Conservation (phyloP, 495 filamentous ascomycete species). For the Daldinia decipiens region DNA sequence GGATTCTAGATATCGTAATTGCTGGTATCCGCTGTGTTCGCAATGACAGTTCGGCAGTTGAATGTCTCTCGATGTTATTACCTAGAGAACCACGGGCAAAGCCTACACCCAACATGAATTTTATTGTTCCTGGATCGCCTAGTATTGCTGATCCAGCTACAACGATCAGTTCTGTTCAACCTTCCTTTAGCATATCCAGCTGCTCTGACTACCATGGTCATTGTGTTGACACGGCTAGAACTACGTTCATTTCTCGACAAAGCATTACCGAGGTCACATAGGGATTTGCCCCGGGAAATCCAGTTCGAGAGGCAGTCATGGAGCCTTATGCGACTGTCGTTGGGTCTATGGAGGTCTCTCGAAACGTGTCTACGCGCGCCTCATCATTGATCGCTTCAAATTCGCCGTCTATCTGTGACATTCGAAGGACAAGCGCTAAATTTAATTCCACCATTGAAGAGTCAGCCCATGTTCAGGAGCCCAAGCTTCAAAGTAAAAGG, state of each 20-base stretch:
- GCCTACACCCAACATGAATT: constrained; percentile 24
- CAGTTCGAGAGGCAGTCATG: constrained; percentile 4
- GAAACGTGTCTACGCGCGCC: constrained; percentile 22
- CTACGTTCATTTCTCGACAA: constrained; percentile 46
- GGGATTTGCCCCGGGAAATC: constrained; percentile 20
- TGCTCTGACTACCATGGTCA: constrained; percentile 2
- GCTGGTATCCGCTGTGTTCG: constrained; percentile 29
- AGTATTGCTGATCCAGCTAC: constrained; percentile 44
- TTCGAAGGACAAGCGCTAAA: constrained; percentile 16
- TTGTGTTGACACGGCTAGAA: constrained; percentile 20
- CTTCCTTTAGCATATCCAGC: constrained; percentile 38
- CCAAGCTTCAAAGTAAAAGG: constrained; percentile 12
- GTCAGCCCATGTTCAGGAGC: neutral
- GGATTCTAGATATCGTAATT: constrained; percentile 42
- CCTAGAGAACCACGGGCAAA: constrained; percentile 28
- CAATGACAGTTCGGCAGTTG: constrained; percentile 1
- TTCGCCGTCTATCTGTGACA: constrained; percentile 11
- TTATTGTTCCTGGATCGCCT: constrained; percentile 38
- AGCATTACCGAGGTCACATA: constrained; percentile 49
- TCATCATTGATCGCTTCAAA: constrained; percentile 24
- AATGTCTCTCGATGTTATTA: constrained; percentile 39
- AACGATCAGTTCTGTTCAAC: constrained; percentile 40
- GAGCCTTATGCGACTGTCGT: constrained; percentile 4
- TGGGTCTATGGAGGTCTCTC: constrained; percentile 14
- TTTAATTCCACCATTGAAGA: constrained; percentile 9